phyloP scores from a whole-genome alignment of 257 asterid species.

The Sherardia arvensis region DNA sequence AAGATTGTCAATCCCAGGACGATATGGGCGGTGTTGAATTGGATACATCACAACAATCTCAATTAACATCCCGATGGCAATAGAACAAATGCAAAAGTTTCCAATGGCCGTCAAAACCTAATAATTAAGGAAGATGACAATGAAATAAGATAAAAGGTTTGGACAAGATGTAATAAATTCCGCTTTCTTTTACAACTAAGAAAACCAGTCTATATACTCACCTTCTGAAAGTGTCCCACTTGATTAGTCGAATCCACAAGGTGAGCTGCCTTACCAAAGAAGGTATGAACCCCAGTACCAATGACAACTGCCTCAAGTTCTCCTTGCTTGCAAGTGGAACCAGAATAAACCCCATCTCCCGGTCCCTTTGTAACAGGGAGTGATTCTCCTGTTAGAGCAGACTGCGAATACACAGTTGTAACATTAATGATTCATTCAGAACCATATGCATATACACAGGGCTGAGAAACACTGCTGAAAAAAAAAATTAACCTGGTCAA shows the following conservation, averaged over 20 bases:
- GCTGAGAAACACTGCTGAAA: slow-evolving; percentile 10
- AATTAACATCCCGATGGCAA: slow-evolving; percentile 89
- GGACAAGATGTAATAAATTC: neutral
- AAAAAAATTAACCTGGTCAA: slow-evolving; percentile 60
- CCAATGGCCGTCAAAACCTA: slow-evolving; percentile 97
- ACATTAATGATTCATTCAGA: slow-evolving; percentile 7
- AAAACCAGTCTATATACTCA: slow-evolving; percentile 13
- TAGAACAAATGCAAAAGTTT: slow-evolving; percentile 94
- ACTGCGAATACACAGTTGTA: slow-evolving; percentile 37
- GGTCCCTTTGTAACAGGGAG: slow-evolving; percentile 96
- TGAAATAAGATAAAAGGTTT: slow-evolving; percentile 6
- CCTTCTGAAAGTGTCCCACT: slow-evolving; percentile 98
- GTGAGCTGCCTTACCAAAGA: slow-evolving; percentile 96
- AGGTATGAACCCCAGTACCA: slow-evolving; percentile 96
- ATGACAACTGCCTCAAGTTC: slow-evolving; percentile 87
- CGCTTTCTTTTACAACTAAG: neutral
- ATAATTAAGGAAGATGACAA: slow-evolving; percentile 8
- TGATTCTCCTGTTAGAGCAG: slow-evolving; percentile 95
- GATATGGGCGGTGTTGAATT: slow-evolving; percentile 75
- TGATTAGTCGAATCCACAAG: slow-evolving; percentile 91
- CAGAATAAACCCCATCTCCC: slow-evolving; percentile 93
- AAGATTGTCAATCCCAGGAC: slow-evolving; percentile 97
- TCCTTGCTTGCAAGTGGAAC: slow-evolving; percentile 98
- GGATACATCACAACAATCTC: slow-evolving; percentile 96
- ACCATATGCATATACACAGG: neutral